Percentiles rank a stretch among this genome's conserved stretches.
phyloP scores from a whole-genome alignment of 2,329 filamentous ascomycete genomes.

The Biscogniauxia mediterranea region DNA sequence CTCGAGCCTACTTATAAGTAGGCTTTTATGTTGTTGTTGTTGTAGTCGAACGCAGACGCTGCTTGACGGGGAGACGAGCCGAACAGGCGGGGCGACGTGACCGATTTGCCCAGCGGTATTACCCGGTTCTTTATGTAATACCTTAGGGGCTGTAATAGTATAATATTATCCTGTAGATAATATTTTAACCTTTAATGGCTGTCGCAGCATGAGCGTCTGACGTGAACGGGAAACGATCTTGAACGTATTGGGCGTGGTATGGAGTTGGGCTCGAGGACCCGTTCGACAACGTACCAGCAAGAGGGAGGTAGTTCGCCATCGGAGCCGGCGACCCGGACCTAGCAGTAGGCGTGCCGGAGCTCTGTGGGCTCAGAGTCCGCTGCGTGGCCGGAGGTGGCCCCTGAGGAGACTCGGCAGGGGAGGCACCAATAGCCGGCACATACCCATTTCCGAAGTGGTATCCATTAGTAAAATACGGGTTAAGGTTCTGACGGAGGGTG shows the following conservation, averaged over 20 bases:
- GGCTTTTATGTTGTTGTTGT: background rate
- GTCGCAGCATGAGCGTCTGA: slow-evolving; percentile 49
- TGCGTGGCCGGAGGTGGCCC: slow-evolving; percentile 24
- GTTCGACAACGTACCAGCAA: slow-evolving; percentile 40
- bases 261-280: slow-evolving; percentile 20
- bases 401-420: slow-evolving; percentile 35
- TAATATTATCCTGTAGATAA: background rate
- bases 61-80: background rate
- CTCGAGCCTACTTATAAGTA: slow-evolving; percentile 3
- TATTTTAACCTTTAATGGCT: slow-evolving; percentile 43
- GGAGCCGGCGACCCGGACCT: slow-evolving; percentile 46
- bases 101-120: background rate
- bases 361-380: slow-evolving; percentile 32
- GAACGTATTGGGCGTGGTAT: slow-evolving; percentile 38
- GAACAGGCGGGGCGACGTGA: background rate
- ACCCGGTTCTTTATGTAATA: background rate
- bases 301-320: slow-evolving; percentile 43
- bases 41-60: background rate
- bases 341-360: slow-evolving; percentile 35
- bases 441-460: slow-evolving; percentile 14
- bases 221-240: slow-evolving; percentile 49
- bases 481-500: slow-evolving; percentile 37
- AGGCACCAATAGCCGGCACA: slow-evolving; percentile 31
- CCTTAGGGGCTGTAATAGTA: background rate
- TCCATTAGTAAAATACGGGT: slow-evolving; percentile 37